Percentiles rank a stretch among this genome's conserved stretches.
Conservation (phyloP, 768 basidiomycete genomes). For the Boletus sp. region DNA sequence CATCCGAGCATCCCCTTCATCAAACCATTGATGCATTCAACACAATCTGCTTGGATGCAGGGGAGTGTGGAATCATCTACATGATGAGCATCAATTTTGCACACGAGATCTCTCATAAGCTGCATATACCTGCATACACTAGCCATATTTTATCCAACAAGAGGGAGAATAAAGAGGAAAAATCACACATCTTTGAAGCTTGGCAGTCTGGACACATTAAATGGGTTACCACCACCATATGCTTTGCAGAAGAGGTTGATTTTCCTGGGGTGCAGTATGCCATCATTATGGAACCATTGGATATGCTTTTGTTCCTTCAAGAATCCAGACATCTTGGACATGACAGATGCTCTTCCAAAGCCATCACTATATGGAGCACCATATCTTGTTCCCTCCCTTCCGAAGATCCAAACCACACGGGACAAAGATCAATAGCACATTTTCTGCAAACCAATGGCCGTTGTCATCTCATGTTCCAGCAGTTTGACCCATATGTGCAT, state of each 20-base stretch:
- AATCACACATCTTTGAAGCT: not conserved
- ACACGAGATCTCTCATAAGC: not conserved
- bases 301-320: conserved; percentile 7
- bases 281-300: not conserved
- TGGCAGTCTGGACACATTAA: not conserved
- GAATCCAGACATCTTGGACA: conserved; percentile 11
- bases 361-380: conserved; percentile 6
- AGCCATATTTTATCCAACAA: not conserved
- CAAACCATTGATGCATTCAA: not conserved
- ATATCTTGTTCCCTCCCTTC: too few relatives aligned
- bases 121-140: not conserved
- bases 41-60: not conserved
- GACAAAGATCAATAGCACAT: too few relatives aligned
- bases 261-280: not conserved
- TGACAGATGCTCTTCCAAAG: not conserved
- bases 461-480: too few relatives aligned
- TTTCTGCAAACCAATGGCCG: too few relatives aligned
- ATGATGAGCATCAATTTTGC: not conserved
- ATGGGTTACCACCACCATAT: conserved; percentile 1
- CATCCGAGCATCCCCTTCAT: not conserved
- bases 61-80: conserved; percentile 4
- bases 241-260: conserved; percentile 6
- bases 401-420: too few relatives aligned
- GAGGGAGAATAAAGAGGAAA: conserved; percentile 2
- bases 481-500: too few relatives aligned